These are phyloP conservation scores for Solanum pinnatisectum DNA, from an alignment of 257 asterid genomes.

Conservation along the genomic window DNA sequence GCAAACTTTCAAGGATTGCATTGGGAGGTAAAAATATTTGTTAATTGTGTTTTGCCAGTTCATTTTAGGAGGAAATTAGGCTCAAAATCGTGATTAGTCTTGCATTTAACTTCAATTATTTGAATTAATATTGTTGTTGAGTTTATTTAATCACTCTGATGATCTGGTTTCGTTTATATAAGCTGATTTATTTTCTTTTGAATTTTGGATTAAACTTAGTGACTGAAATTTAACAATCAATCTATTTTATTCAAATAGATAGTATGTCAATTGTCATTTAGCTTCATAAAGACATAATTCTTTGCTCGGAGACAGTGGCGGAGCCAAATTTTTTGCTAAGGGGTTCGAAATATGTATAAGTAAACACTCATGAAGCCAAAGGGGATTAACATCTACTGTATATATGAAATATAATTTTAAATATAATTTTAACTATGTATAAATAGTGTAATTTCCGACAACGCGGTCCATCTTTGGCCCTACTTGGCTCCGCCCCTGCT, in stretches of 20 bases:
- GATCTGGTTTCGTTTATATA: background rate
- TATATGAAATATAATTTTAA: too few relatives aligned
- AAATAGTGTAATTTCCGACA: background rate
- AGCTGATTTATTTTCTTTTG: background rate
- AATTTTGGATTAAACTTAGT: background rate
- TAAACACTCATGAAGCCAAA: background rate
- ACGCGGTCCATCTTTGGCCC: background rate
- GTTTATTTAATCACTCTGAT: background rate
- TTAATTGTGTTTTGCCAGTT: background rate
- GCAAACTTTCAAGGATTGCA: conserved; percentile 54
- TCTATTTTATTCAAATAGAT: too few relatives aligned
- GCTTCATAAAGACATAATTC: background rate
- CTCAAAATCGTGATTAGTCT: background rate
- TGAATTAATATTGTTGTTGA: background rate
- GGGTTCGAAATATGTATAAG: background rate
- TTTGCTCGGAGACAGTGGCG: background rate
- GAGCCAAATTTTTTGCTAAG: background rate
- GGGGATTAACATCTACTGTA: background rate
- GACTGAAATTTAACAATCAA: background rate
- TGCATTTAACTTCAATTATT: background rate
- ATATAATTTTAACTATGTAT: background rate
- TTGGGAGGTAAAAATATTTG: conserved; percentile 50
- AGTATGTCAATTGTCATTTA: background rate
- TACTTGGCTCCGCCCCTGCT: background rate
- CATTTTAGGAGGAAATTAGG: background rate